Percentiles rank a stretch among this genome's conserved stretches.
Evolutionary conservation across 1,284 basidiomycete species (phyloP).

Genomic region (Sanghuangporus baumii): DNA sequence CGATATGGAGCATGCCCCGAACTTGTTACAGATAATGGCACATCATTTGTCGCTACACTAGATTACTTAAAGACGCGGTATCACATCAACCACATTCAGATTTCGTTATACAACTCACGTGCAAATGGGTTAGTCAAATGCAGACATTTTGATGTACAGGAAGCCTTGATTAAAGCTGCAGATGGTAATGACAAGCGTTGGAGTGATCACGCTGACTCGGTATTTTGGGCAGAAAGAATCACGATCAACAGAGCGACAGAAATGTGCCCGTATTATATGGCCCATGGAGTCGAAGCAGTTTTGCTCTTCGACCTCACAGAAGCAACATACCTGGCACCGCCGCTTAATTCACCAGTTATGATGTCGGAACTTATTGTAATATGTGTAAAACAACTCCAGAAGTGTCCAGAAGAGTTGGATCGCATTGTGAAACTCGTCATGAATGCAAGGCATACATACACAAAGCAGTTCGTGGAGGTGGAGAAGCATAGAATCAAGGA

Average conservation of each 20-base stretch:
- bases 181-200: not conserved
- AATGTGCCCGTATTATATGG: conserved; percentile 22
- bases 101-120: conserved; percentile 34
- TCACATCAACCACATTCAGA: not conserved
- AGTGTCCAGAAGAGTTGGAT: not conserved
- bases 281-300: conserved; percentile 20
- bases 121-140: conserved; percentile 36
- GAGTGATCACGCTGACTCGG: not conserved
- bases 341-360: not conserved
- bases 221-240: conserved; percentile 25
- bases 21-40: conserved; percentile 31
- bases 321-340: conserved; percentile 6
- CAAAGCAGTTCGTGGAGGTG: not conserved
- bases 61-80: not conserved
- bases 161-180: conserved; percentile 33
- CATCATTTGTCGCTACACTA: conserved; percentile 7
- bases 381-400: not conserved
- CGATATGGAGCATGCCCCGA: too few species aligned
- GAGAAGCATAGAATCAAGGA: not conserved
- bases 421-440: not conserved
- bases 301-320: too few species aligned
- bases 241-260: conserved; percentile 21
- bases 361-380: not conserved
- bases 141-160: conserved; percentile 30
- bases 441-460: not conserved